Conservation (phyloP, 2,329 filamentous ascomycete genomes). For the Nemania sp. region DNA sequence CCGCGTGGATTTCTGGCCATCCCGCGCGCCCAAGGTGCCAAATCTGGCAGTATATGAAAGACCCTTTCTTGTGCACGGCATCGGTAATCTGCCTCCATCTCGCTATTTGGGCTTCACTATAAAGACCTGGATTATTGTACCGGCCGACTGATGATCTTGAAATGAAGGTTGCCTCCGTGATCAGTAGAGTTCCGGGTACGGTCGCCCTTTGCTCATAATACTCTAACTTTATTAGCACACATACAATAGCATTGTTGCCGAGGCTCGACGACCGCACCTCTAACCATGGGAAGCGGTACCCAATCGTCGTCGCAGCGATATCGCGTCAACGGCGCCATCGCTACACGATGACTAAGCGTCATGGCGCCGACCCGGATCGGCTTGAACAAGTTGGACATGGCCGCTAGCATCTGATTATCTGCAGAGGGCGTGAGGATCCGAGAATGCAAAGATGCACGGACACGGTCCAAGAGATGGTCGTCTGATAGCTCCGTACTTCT, state of each 20-base stretch:
- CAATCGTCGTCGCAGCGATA: constrained; percentile 49
- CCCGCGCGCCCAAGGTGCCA: constrained; percentile 65
- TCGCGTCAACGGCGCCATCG: constrained; percentile 54
- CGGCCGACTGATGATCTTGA: constrained; percentile 51
- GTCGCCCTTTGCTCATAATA: constrained; percentile 39
- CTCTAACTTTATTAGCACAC: constrained; percentile 24
- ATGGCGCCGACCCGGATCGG: constrained; percentile 47
- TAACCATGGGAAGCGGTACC: constrained; percentile 47
- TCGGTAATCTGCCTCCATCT: constrained; percentile 64
- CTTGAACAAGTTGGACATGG: constrained; percentile 41
- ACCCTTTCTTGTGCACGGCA: constrained; percentile 64
- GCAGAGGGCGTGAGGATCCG: neutral
- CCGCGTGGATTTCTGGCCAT: constrained; percentile 36
- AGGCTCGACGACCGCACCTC: constrained; percentile 17
- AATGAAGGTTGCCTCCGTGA: constrained; percentile 61
- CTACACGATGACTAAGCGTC: constrained; percentile 49
- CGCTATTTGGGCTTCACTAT: constrained; percentile 56
- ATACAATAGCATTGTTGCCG: neutral
- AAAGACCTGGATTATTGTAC: constrained; percentile 60
- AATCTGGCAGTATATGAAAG: constrained; percentile 65
- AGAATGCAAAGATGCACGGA: neutral
- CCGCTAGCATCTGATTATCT: neutral
- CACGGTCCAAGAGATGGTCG: neutral
- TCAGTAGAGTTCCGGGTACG: constrained; percentile 51
- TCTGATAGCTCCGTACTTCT: too few species aligned